These are phyloP conservation scores for Thelonectria olida DNA, from an alignment of 2,329 filamentous ascomycete genomes.

Conservation along the genomic window DNA sequence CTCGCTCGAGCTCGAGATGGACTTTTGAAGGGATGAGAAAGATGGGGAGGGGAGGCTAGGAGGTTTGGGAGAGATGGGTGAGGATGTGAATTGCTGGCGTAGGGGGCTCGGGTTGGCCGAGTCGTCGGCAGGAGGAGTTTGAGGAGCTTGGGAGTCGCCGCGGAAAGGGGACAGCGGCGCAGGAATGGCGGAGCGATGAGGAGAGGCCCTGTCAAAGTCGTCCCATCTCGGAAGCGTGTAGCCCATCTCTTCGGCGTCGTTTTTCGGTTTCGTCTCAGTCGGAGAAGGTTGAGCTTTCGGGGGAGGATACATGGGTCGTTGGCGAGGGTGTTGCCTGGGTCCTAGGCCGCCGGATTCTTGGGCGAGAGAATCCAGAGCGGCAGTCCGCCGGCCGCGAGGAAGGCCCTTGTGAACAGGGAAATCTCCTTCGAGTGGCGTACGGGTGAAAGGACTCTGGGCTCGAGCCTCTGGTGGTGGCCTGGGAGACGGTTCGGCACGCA, in stretches of 20 bases:
- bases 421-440: slow-evolving; percentile 42
- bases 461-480: slow-evolving; percentile 28
- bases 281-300: slow-evolving; percentile 24
- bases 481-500: slow-evolving; percentile 22
- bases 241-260: slow-evolving; percentile 6
- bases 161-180: slow-evolving; percentile 45
- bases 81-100: slow-evolving; percentile 37
- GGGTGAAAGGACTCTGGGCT: slow-evolving; percentile 40
- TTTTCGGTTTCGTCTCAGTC: slow-evolving; percentile 1
- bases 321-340: slow-evolving; percentile 34
- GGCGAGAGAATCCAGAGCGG: slow-evolving; percentile 10
- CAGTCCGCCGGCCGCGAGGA: slow-evolving; percentile 46
- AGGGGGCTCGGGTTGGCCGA: slow-evolving; percentile 21
- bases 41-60: slow-evolving; percentile 49
- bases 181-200: slow-evolving; percentile 47
- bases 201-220: slow-evolving; percentile 39
- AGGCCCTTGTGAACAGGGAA: slow-evolving; percentile 48
- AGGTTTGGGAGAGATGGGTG: slow-evolving; percentile 41
- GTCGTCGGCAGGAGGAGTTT: slow-evolving; percentile 25
- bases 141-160: slow-evolving; percentile 15
- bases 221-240: slow-evolving; percentile 40
- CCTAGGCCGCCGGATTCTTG: slow-evolving; percentile 25
- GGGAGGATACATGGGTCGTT: slow-evolving; percentile 35
- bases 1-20: slow-evolving; percentile 45
- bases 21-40: slow-evolving; percentile 46